phyloP scores from a whole-genome alignment of 2,329 filamentous ascomycete species.

The Penicillium olsonii region DNA sequence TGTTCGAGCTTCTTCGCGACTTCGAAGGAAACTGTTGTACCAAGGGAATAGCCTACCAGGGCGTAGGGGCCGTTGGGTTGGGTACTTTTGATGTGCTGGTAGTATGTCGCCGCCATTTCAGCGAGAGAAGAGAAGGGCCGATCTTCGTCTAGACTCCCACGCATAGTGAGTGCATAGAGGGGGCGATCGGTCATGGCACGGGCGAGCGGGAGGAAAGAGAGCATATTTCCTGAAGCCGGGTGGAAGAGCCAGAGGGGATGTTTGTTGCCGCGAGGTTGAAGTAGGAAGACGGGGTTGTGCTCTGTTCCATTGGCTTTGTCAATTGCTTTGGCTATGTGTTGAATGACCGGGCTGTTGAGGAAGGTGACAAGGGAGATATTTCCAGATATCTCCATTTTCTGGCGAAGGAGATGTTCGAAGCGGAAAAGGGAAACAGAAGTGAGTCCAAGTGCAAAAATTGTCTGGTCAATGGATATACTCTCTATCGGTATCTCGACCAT shows the following conservation, averaged over 20 bases:
- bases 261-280: not conserved
- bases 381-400: too few species aligned
- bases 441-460: too few species aligned
- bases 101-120: constrained; percentile 31
- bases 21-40: constrained; percentile 52
- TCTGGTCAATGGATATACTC: too few species aligned
- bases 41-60: constrained; percentile 53
- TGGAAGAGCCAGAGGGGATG: not conserved
- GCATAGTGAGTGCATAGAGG: not conserved
- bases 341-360: too few species aligned
- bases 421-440: too few species aligned
- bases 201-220: not conserved
- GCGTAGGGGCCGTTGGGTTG: constrained; percentile 54
- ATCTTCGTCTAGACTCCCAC: not conserved
- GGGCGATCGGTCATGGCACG: not conserved
- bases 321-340: too few species aligned
- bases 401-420: too few species aligned
- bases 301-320: too few species aligned
- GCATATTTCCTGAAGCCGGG: not conserved
- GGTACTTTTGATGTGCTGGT: constrained; percentile 33
- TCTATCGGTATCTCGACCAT: not conserved
- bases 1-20: constrained; percentile 47
- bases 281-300: not conserved
- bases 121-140: too few species aligned
- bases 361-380: too few species aligned